Percentiles rank a stretch among this genome's conserved stretches.
phyloP scores from a whole-genome alignment of 257 asterid genomes.

The Lycium barbarum region DNA sequence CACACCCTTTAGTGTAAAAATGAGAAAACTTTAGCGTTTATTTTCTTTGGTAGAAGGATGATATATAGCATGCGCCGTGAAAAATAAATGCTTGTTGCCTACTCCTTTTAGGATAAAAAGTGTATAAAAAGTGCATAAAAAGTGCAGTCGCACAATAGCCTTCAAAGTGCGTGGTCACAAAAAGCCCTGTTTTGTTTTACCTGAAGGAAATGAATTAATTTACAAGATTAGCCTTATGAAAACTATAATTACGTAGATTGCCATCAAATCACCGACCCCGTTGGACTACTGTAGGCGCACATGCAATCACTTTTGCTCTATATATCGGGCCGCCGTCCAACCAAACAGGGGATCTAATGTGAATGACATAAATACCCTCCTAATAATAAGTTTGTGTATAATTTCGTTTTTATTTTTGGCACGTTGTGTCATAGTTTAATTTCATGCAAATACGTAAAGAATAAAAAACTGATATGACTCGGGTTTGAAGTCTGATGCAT shows the following conservation, averaged over 20 bases:
- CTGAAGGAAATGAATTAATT: not conserved
- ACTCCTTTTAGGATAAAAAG: not conserved
- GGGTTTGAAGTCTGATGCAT: too few species aligned
- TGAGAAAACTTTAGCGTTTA: not conserved
- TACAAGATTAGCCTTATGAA: not conserved
- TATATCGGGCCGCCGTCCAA: constrained; percentile 25
- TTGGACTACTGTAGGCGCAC: constrained; percentile 10
- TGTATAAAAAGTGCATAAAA: not conserved
- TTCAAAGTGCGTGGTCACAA: constrained; percentile 24
- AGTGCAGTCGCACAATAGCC: not conserved
- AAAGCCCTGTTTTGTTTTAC: constrained; percentile 45
- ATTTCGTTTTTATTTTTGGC: not conserved
- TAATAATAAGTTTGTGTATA: not conserved
- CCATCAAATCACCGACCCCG: constrained; percentile 23
- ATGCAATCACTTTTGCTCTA: not conserved
- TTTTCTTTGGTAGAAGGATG: constrained; percentile 27
- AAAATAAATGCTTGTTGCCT: constrained; percentile 18
- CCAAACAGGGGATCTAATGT: not conserved
- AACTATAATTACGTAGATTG: not conserved
- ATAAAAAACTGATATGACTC: not conserved
- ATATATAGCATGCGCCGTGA: not conserved
- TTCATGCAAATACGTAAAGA: constrained; percentile 2
- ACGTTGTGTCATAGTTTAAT: not conserved
- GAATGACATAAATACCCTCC: constrained; percentile 6
- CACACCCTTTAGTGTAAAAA: not conserved